Base-by-base conservation (phyloP, 352 stramenopile species). In the Pythium angustatum region DNA sequence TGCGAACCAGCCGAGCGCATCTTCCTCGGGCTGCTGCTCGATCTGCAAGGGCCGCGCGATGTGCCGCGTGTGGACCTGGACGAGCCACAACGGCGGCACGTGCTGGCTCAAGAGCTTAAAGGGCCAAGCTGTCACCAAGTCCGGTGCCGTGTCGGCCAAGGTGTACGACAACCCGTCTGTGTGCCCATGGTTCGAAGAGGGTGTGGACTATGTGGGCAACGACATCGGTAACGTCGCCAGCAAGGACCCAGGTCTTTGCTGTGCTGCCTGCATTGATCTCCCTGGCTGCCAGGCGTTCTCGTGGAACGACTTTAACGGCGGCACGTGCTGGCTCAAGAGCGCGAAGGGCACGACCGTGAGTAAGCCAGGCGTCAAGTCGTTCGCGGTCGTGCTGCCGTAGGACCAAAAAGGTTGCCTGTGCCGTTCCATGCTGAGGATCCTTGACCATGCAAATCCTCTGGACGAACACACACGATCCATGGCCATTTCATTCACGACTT, bases 261-360 rank as follows among this genome's bases (percentile, higher is more conserved):
- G 34, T 17, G 10, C 21, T 9, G 6, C 41, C 15, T 64, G 57
- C 45, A 21, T 33, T 1, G 26, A 21, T 17, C 27, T 3, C 41
- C 10, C 7, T 6, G 40, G 14, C 27, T 62, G 55, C 43, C 19
- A 26, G 12, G 53, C 62, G 12, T 68, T 54, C 54, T 41, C 76
- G 0, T 88, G 79, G 79, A 81, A 34, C n/a, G 73, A 75, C 56
- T 72, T 71, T 62, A 81, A 80, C 33, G 64, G 71, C 22, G 79
- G 79, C 17, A 86, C 74, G 12, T 86, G 79, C 53, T 88, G 71
- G 66, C 66, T 88, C 22, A 88, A 90, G 60, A 77, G 65, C 49
- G 48, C 15, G 17, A 40, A 41, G 28, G 48, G 48, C n/a, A n/a
- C 5, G 8, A 26, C 30, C 28, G 31, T 41, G 14, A n/a, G 2